Percentiles rank a stretch among this genome's conserved stretches.
These are phyloP conservation scores for Pyrenula aspistea DNA, from an alignment of 495 filamentous ascomycete species.

Conservation along the genomic window DNA sequence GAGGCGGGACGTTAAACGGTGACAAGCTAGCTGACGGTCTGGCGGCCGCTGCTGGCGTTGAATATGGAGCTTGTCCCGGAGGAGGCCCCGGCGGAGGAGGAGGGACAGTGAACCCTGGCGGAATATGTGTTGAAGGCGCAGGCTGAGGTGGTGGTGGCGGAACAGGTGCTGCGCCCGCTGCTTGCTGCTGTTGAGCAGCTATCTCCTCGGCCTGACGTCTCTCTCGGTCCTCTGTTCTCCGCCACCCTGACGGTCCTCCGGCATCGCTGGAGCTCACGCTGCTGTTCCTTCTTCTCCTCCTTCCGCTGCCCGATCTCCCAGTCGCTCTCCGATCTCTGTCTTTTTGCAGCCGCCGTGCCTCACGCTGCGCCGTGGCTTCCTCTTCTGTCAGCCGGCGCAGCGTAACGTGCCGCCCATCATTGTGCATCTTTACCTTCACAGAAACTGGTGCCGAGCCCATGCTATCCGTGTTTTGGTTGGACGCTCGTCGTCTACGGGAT, in stretches of 20 bases:
- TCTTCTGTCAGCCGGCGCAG: slow-evolving; percentile 69
- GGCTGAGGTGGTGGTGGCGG: slow-evolving; percentile 8
- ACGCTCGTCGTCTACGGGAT: slow-evolving; percentile 1
- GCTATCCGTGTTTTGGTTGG: slow-evolving; percentile 11
- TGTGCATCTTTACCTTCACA: slow-evolving; percentile 70
- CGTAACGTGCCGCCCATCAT: slow-evolving; percentile 70
- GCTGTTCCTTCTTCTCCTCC: slow-evolving; percentile 22
- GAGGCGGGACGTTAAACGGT: slow-evolving; percentile 22
- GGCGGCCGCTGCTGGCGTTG: slow-evolving; percentile 18
- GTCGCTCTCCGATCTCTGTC: slow-evolving; percentile 19
- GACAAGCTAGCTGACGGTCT: slow-evolving; percentile 18
- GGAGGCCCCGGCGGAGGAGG: slow-evolving; percentile 4
- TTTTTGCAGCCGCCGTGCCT: slow-evolving; percentile 26
- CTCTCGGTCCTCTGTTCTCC: slow-evolving; percentile 38
- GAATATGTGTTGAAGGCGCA: slow-evolving; percentile 16
- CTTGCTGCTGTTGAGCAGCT: slow-evolving; percentile 27
- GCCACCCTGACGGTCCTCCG: slow-evolving; percentile 31
- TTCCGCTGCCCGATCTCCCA: neutral
- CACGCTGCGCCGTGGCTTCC: slow-evolving; percentile 57
- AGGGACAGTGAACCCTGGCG: slow-evolving; percentile 1
- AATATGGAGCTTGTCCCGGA: slow-evolving; percentile 12
- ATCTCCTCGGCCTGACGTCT: slow-evolving; percentile 37
- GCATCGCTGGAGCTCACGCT: slow-evolving; percentile 34
- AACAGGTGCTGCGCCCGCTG: slow-evolving; percentile 3
- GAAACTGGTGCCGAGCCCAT: slow-evolving; percentile 53